Evolutionary conservation across 1,284 basidiomycete genomes (phyloP).

Genomic region (Sporisorium exsertum): DNA sequence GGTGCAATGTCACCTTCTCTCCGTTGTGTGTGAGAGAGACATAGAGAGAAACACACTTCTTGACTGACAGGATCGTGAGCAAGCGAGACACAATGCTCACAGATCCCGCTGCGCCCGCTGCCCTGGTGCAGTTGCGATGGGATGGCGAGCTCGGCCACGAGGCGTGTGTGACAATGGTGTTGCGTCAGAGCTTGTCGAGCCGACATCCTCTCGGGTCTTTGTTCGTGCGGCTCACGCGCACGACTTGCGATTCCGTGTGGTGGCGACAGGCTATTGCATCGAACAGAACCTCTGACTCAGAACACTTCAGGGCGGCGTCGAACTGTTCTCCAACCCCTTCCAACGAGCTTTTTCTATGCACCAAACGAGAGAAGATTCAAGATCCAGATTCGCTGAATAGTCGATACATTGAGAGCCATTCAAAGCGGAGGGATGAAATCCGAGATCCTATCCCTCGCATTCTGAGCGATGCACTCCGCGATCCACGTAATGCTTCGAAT

Average conservation of each 20-base stretch:
- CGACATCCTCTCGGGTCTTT: too few species aligned
- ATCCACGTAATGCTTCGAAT: slow-evolving; percentile 97
- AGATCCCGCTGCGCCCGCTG: background rate
- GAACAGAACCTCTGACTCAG: too few species aligned
- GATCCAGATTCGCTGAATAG: background rate
- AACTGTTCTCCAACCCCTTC: background rate
- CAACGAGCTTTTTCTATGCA: background rate
- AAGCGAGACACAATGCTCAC: background rate
- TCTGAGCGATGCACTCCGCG: slow-evolving; percentile 76
- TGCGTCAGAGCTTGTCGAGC: too few species aligned
- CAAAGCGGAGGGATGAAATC: slow-evolving; percentile 49
- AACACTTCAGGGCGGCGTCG: background rate
- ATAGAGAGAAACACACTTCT: too few species aligned
- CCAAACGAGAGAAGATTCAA: background rate
- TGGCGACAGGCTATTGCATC: too few species aligned
- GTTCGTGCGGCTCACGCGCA: background rate
- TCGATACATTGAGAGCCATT: background rate
- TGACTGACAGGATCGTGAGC: too few species aligned
- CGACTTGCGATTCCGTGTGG: too few species aligned
- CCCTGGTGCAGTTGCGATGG: background rate
- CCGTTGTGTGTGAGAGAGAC: background rate
- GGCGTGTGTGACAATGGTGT: too few species aligned
- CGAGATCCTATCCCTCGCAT: slow-evolving; percentile 52
- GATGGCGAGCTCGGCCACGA: too few species aligned
- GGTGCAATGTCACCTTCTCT: background rate